Evolutionary conservation across 495 filamentous ascomycete species (phyloP).

Genomic region (Pseudomonodictys pantanalensis): DNA sequence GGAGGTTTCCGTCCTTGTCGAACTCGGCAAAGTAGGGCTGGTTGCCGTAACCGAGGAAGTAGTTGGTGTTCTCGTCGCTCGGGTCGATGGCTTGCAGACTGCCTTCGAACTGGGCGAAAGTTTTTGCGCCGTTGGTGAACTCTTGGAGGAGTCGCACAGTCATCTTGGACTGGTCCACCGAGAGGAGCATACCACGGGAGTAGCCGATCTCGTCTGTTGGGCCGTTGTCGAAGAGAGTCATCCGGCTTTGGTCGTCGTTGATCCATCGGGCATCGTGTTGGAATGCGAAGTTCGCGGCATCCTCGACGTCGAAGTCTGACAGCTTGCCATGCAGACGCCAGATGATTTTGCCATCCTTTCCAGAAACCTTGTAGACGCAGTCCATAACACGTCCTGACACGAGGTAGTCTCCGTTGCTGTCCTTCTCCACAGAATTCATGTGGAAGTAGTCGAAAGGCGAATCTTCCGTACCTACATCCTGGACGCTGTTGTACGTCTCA

Average conservation of each 20-base stretch:
- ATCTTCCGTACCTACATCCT: conserved; percentile 3
- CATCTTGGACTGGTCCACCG: conserved; percentile 5
- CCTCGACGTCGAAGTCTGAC: conserved; percentile 13
- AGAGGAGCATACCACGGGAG: conserved; percentile 10
- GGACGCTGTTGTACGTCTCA: conserved; percentile 6
- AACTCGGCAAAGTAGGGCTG: conserved; percentile 12
- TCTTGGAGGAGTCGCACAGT: conserved; percentile 2
- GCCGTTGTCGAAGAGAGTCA: conserved; percentile 25
- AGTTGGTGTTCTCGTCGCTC: conserved; percentile 10
- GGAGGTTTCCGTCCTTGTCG: conserved; percentile 4
- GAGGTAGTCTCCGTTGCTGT: conserved; percentile 17
- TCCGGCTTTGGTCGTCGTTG: conserved; percentile 3
- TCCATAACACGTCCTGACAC: conserved; percentile 9
- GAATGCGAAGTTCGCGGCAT: conserved; percentile 3
- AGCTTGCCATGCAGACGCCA: conserved; percentile 7
- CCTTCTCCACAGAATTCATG: conserved; percentile 20
- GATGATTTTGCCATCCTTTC: conserved; percentile 13
- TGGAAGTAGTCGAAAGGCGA: conserved; percentile 18
- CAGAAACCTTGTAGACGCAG: conserved; percentile 19
- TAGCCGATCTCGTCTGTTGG: conserved; percentile 11
- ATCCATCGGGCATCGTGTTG: conserved; percentile 19
- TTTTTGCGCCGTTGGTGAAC: conserved; percentile 1
- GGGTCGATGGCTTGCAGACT: conserved; percentile 13
- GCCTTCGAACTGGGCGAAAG: conserved; percentile 10
- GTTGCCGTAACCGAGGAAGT: conserved; percentile 7